A percentile compares a stretch with the other conserved stretches of the same genome.
Conservation (phyloP, 2,329 filamentous ascomycete genomes). For the Fusarium udum region DNA sequence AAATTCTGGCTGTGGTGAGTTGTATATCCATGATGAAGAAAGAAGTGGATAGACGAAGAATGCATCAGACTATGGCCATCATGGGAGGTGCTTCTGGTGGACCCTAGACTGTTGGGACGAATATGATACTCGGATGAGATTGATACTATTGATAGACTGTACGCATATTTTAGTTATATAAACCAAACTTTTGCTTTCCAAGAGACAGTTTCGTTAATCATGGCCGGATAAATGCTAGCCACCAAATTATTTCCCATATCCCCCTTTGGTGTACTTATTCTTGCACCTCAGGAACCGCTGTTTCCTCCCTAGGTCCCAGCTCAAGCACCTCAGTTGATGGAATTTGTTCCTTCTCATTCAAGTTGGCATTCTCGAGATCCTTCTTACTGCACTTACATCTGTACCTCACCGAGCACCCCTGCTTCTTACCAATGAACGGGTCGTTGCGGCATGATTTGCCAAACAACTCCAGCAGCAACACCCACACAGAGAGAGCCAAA, state of each 20-base stretch:
- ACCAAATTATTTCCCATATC: neutral
- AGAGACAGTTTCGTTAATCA: neutral
- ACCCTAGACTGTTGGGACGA: neutral
- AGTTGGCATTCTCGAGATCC: conserved; percentile 47
- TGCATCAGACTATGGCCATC: conserved; percentile 60
- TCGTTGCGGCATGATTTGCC: conserved; percentile 58
- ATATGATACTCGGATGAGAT: neutral
- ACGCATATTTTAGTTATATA: neutral
- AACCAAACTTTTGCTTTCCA: neutral
- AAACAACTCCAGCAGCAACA: conserved; percentile 60
- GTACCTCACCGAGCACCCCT: conserved; percentile 50
- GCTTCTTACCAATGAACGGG: conserved; percentile 53
- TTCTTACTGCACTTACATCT: conserved; percentile 53
- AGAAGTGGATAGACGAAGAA: conserved; percentile 67
- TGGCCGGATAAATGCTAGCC: neutral
- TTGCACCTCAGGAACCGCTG: conserved; percentile 35
- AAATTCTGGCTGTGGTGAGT: conserved; percentile 64
- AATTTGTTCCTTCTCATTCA: conserved; percentile 44
- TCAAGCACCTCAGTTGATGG: conserved; percentile 35
- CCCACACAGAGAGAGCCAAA: conserved; percentile 55
- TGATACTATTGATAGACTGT: neutral
- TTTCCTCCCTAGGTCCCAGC: conserved; percentile 39
- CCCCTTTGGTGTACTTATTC: conserved; percentile 4
- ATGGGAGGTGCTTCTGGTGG: conserved; percentile 41
- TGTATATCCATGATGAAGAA: conserved; percentile 72